A percentile compares a stretch with the other conserved stretches of the same genome.
phyloP scores from a whole-genome alignment of 805 yeast species.

The Pichia scutulata region DNA sequence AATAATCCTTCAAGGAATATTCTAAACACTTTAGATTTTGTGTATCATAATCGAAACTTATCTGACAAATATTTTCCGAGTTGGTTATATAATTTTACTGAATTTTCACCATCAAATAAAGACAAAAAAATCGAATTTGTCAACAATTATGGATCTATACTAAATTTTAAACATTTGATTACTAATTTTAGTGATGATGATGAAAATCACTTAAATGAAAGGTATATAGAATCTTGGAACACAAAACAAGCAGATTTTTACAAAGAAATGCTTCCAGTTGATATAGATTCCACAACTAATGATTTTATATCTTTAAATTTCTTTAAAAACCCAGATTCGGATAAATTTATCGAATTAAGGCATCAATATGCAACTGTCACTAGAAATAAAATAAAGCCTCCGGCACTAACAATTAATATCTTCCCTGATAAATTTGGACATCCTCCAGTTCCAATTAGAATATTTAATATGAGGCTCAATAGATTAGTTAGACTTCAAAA shows the following conservation, averaged over 20 bases:
- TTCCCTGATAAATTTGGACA: conserved; percentile 18
- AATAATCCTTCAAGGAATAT: not conserved
- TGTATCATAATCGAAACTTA: not conserved
- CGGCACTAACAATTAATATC: conserved; percentile 9
- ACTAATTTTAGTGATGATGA: not conserved
- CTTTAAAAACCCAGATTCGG: not conserved
- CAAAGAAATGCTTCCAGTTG: not conserved
- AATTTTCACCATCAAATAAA: not conserved
- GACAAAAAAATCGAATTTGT: not conserved
- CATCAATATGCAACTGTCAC: conserved; percentile 10
- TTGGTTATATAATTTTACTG: conserved; percentile 1
- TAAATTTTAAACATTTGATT: conserved; percentile 1
- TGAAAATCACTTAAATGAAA: not conserved
- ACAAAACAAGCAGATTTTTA: not conserved
- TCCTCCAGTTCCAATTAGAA: conserved; percentile 16
- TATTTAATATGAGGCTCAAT: conserved; percentile 13
- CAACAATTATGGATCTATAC: not conserved
- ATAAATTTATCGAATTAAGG: conserved; percentile 6
- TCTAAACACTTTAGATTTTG: not conserved
- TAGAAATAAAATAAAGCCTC: conserved; percentile 11
- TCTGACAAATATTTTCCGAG: not conserved
- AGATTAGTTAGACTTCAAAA: conserved; percentile 12
- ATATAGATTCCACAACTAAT: not conserved
- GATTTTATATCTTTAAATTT: not conserved
- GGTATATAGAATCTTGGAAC: not conserved